phyloP scores from a whole-genome alignment of 2,329 filamentous ascomycete genomes.

The Arachnomyces sp. region DNA sequence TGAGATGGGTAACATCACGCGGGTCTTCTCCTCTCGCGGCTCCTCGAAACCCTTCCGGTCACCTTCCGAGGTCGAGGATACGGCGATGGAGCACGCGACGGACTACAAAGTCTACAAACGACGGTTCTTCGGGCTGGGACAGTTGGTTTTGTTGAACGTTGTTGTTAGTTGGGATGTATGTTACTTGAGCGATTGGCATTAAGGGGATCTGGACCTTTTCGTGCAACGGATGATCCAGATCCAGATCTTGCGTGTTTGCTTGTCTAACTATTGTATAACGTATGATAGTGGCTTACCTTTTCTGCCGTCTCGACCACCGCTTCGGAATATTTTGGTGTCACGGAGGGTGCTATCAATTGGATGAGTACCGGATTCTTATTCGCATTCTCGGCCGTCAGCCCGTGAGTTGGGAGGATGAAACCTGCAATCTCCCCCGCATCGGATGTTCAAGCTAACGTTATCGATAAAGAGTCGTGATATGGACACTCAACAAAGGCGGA shows the following conservation, averaged over 20 bases:
- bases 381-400: constrained; percentile 65
- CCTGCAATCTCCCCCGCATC: not conserved
- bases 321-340: constrained; percentile 65
- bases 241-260: not conserved
- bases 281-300: constrained; percentile 75
- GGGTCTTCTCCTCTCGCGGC: constrained; percentile 9
- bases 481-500: constrained; percentile 65
- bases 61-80: constrained; percentile 7
- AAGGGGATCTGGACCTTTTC: constrained; percentile 2
- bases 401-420: constrained; percentile 39
- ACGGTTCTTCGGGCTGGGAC: constrained; percentile 77
- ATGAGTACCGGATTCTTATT: constrained; percentile 81
- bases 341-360: constrained; percentile 80
- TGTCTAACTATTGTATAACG: not conserved
- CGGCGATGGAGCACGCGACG: no score
- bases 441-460: not conserved
- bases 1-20: constrained; percentile 1
- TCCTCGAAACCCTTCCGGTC: constrained; percentile 11
- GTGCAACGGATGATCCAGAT: not conserved
- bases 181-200: constrained; percentile 18
- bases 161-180: constrained; percentile 92
- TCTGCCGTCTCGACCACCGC: constrained; percentile 70
- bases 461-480: constrained; percentile 51
- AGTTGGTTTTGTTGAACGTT: constrained; percentile 81
- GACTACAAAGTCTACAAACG: constrained; percentile 63